A percentile compares a stretch with the other conserved stretches of the same genome.
Conservation (phyloP, 139 green algal genomes). For the Astrephomene gubernaculifera region DNA sequence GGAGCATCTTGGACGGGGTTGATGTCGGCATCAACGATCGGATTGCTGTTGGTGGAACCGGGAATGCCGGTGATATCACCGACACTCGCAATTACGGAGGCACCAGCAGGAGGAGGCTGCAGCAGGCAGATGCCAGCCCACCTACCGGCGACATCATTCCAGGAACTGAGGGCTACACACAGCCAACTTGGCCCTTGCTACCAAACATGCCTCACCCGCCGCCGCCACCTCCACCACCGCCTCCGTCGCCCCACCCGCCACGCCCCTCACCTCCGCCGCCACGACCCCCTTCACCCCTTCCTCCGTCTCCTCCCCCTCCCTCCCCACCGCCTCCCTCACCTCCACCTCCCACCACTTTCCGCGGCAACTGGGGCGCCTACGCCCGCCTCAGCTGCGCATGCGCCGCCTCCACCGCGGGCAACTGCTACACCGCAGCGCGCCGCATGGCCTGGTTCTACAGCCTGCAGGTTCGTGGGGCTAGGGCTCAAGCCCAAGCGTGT, state of each 20-base stretch:
- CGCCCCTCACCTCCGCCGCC: neutral
- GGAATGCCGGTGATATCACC: no score
- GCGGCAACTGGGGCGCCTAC: neutral
- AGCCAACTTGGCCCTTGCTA: neutral
- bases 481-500: no score
- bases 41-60: no score
- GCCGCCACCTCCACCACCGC: neutral
- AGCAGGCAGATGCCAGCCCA: no score
- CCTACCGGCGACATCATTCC: no score
- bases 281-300: neutral
- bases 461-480: neutral
- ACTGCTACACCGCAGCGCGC: neutral
- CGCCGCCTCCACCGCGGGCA: neutral
- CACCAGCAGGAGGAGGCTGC: no score
- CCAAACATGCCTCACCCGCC: neutral
- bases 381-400: neutral
- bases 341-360: neutral
- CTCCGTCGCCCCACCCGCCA: neutral
- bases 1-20: no score
- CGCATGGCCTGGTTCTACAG: conserved; percentile 4
- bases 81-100: no score
- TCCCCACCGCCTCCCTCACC: neutral
- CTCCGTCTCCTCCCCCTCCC: neutral
- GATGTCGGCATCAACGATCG: no score
- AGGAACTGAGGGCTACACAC: no score